Conservation (phyloP, 1,284 basidiomycete species). For the Cronartium quercuum region DNA sequence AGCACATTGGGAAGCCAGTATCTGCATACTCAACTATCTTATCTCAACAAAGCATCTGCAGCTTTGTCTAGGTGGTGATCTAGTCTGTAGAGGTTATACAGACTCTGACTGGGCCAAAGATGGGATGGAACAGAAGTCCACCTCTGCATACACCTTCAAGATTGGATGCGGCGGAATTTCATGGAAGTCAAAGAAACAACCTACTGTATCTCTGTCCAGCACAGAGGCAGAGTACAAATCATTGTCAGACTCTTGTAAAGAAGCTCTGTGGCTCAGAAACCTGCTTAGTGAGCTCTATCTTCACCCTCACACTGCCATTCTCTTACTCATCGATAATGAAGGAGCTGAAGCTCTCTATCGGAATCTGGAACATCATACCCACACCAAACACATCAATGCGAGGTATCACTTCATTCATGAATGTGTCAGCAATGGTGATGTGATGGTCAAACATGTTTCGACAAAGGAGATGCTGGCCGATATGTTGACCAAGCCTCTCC, state of each 20-base stretch:
- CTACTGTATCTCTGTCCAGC: conserved; percentile 5
- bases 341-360: not conserved
- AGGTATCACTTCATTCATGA: not conserved
- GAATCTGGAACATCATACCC: not conserved
- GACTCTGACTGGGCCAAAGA: conserved; percentile 12
- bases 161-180: not conserved
- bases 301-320: not conserved
- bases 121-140: not conserved
- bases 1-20: not conserved
- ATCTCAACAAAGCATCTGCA: not conserved
- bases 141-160: conserved; percentile 5
- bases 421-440: not conserved
- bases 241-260: conserved; percentile 4
- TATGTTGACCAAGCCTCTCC: not conserved
- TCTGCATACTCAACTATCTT: not conserved
- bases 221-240: no score
- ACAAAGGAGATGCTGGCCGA: conserved; percentile 11
- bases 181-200: conserved; percentile 2
- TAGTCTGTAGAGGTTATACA: not conserved
- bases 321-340: not conserved
- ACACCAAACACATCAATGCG: not conserved
- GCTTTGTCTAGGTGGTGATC: not conserved
- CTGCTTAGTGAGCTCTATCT: not conserved
- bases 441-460: not conserved
- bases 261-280: not conserved